Conservation (phyloP, 202 grass and related monocot genomes). For the Setaria italica region DNA sequence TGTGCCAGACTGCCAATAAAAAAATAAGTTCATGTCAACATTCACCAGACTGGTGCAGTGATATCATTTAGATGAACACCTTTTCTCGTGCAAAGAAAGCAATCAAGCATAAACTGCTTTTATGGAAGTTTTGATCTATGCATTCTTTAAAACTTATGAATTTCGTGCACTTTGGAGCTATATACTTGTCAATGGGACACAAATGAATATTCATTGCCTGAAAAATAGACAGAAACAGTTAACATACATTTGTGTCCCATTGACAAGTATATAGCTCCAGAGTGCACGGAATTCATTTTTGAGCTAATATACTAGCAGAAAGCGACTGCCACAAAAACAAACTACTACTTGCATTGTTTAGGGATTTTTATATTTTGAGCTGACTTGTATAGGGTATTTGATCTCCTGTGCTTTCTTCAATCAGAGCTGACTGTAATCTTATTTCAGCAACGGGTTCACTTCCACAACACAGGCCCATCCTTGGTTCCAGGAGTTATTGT, state of each 20-base stretch:
- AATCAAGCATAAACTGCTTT: neutral
- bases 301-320: neutral
- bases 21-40: constrained; percentile 7
- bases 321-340: constrained; percentile 8
- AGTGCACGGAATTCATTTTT: too few species aligned
- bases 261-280: neutral
- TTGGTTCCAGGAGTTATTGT: constrained; percentile 71
- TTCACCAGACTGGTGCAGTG: neutral
- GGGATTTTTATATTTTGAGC: neutral
- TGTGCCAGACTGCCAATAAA: neutral
- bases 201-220: constrained; percentile 4
- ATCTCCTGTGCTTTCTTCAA: constrained; percentile 13
- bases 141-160: constrained; percentile 5
- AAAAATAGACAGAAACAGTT: neutral
- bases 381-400: constrained; percentile 7
- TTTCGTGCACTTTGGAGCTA: neutral
- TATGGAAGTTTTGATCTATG: constrained; percentile 4
- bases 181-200: neutral
- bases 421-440: constrained; percentile 38
- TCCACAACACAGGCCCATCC: constrained; percentile 84
- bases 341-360: neutral
- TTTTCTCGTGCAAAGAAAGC: neutral
- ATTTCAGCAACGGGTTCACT: constrained; percentile 74
- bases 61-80: neutral
- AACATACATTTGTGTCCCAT: neutral